Evolutionary conservation across 2,329 filamentous ascomycete species (phyloP).

Genomic region (Juglanconis sp.): DNA sequence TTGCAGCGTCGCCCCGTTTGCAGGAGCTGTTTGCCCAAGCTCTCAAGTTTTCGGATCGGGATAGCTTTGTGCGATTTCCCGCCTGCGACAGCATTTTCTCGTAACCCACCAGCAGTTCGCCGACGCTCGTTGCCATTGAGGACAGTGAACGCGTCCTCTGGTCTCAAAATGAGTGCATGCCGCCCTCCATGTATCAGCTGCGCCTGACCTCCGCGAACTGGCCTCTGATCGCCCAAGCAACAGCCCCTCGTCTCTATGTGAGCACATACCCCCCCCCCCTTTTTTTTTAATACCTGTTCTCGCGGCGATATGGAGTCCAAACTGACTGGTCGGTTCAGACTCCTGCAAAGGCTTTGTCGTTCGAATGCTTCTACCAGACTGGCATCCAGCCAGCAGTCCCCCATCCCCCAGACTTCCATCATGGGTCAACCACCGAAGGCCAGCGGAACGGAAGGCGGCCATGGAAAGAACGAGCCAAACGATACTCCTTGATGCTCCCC

Average conservation of each 20-base stretch:
- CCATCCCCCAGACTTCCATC: background rate
- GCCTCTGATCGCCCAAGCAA: background rate
- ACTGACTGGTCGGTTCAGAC: background rate
- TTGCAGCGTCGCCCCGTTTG: background rate
- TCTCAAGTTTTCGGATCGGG: too few relatives aligned
- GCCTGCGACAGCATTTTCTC: background rate
- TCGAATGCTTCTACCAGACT: background rate
- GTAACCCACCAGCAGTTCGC: background rate
- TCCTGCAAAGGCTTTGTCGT: too few relatives aligned
- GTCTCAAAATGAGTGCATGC: constrained; percentile 5
- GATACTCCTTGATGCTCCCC: background rate
- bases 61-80: background rate
- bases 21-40: background rate
- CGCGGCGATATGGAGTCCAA: background rate
- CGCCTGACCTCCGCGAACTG: background rate
- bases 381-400: background rate
- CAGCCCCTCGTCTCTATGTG: background rate
- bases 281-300: too few relatives aligned
- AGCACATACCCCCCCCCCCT: background rate
- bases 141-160: background rate
- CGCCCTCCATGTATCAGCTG: constrained; percentile 3
- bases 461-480: background rate
- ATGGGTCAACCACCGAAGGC: background rate
- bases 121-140: background rate
- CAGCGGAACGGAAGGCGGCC: background rate